Base-by-base conservation (phyloP, 2,329 filamentous ascomycete genomes). In the Diplocarpon rosae region DNA sequence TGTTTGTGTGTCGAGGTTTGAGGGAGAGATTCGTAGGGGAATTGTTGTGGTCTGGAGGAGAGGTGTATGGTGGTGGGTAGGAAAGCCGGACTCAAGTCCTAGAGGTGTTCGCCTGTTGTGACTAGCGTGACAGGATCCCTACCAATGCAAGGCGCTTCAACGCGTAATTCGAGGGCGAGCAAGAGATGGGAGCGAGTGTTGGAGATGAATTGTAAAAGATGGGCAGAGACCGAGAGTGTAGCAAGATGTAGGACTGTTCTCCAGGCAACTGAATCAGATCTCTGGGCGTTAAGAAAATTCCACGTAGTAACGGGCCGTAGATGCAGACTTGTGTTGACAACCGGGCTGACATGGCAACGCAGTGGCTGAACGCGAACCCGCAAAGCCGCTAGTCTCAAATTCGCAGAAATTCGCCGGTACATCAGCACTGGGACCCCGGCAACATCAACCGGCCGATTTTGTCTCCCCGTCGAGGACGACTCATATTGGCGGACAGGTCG, bases 1-100 rank as follows among this genome's bases (percentile, higher is more conserved):
- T 40, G 59, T 56, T 54, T 47, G 54, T 53, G 47, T 55, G 54
- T 39, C 46, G 53, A 48, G 39, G 34, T 14, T 2, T 24, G 35
- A 44, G 20, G 39, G 43, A 39, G 30, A 15, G 13, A 27, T 45
- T 29, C 17, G 36, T 39, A 28, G 35, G 28, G 42, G 15, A 17
- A 37, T 42, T 43, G 43, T 39, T 42, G 49, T 41, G 33, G 42
- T 41, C 17, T 43, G 30, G 5, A 15, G 10, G 38, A 20, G 37
- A 39, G 35, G 39, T 40, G 32, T 31, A 43, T 37, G 34, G 35
- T 11, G 27, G 32, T 20, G 42, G n/a, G n/a, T n/a, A 44, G 17
- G 42, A 45, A 27, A 36, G 35, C 37, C 20, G 39, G 36, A 24
- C 14, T 14, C n/a, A 3, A 28, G 20, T 13, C 20, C 16, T 33